Evolutionary conservation across 352 stramenopile species (phyloP).

Genomic region (Pythium guiyangense): DNA sequence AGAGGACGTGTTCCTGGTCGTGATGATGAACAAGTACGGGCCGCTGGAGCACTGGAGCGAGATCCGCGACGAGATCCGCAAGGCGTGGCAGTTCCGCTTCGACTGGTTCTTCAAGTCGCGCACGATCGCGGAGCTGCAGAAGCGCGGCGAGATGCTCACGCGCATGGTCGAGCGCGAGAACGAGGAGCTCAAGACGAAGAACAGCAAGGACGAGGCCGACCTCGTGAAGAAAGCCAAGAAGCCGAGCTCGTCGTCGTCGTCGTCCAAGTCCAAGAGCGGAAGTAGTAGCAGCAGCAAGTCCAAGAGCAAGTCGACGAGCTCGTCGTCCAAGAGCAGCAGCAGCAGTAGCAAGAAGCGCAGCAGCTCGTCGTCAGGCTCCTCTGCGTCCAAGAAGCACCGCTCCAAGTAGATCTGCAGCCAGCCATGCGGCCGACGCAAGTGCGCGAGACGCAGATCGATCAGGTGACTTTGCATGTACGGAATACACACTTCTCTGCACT

Average conservation of each 20-base stretch:
- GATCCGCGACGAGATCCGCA: constrained; percentile 97
- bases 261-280: constrained; percentile 59
- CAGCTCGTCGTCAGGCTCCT: constrained; percentile 37
- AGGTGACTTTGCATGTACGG: background rate
- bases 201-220: constrained; percentile 67
- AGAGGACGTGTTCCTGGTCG: constrained; percentile 98
- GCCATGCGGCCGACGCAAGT: background rate
- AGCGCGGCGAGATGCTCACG: constrained; percentile 94
- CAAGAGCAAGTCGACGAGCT: constrained; percentile 30
- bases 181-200: constrained; percentile 80
- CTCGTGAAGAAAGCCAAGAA: constrained; percentile 79
- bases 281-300: constrained; percentile 49
- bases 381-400: constrained; percentile 62
- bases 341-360: constrained; percentile 69
- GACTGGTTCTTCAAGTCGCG: constrained; percentile 99
- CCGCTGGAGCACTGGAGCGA: constrained; percentile 95
- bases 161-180: constrained; percentile 94
- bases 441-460: background rate
- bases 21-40: constrained; percentile 98
- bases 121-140: constrained; percentile 96
- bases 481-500: too few relatives aligned
- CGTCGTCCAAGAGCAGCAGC: constrained; percentile 24
- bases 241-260: constrained; percentile 50
- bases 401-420: constrained; percentile 33
- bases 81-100: constrained; percentile 98